Percentiles rank a stretch among this genome's conserved stretches.
Conservation (phyloP, 257 asterid species). For the Petrea volubilis region DNA sequence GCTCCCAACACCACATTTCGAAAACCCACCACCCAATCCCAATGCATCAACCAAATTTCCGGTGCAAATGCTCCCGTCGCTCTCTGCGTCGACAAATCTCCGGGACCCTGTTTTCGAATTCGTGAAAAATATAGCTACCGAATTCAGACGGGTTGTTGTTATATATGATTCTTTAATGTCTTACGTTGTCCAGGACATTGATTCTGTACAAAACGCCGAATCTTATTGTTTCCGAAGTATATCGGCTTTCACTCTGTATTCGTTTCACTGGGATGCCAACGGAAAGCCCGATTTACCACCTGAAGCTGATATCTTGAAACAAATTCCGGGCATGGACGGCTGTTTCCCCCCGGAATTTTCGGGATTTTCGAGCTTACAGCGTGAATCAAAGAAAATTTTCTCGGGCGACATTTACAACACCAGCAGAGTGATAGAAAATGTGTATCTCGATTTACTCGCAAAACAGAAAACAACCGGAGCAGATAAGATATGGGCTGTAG, state of each 20-base stretch:
- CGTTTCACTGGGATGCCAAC: slow-evolving; percentile 14
- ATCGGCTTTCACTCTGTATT: slow-evolving; percentile 30
- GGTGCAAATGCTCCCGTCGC: slow-evolving; percentile 35
- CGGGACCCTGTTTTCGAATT: slow-evolving; percentile 36
- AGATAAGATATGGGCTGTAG: slow-evolving; percentile 26
- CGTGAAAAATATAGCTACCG: slow-evolving; percentile 5
- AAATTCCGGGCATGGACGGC: slow-evolving; percentile 27
- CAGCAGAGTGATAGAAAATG: slow-evolving; percentile 33
- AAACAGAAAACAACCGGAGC: slow-evolving; percentile 16
- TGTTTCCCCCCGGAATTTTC: slow-evolving; percentile 23
- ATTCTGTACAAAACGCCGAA: slow-evolving; percentile 38
- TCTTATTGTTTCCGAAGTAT: slow-evolving; percentile 41
- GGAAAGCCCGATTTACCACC: slow-evolving; percentile 25
- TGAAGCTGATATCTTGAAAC: slow-evolving; percentile 12
- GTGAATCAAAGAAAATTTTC: not conserved
- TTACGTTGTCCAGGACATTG: slow-evolving; percentile 51
- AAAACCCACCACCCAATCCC: slow-evolving; percentile 48
- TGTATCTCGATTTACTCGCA: slow-evolving; percentile 34
- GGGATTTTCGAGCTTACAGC: not conserved
- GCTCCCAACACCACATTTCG: slow-evolving; percentile 18
- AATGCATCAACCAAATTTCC: slow-evolving; percentile 45
- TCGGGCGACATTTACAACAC: slow-evolving; percentile 40
- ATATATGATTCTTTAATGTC: slow-evolving; percentile 47
- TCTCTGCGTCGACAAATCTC: slow-evolving; percentile 37
- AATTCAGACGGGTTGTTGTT: slow-evolving; percentile 34